Evolutionary conservation across 2,329 filamentous ascomycete species (phyloP), one percentile per base, ranked within the genome.

Genomic region (Gliomastix tumulicola): DNA sequence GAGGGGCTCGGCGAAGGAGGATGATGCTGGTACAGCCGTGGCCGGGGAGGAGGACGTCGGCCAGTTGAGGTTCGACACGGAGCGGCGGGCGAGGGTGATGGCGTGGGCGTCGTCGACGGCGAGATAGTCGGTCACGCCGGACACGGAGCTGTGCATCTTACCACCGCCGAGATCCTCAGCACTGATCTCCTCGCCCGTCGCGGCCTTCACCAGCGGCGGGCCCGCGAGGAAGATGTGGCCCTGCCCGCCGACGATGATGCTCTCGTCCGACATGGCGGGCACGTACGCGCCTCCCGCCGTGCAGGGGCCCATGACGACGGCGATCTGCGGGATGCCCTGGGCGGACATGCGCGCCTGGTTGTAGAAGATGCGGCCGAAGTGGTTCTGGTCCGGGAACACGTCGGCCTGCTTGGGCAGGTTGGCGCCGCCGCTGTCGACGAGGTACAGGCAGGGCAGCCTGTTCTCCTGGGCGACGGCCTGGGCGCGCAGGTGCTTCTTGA

Each of bases 181-280:
- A 30, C 78, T 87, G 38, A 97, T 88, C 21, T 86, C 81, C 62
- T 98, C 90, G 11, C 90, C 92, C 0, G 92, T 98, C 10, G 90
- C 90, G 8, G 92, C 92, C 64, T 96, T 95, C 44, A 98, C 92
- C 2, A 98, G 71, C 0, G 92, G 90, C 15, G 90, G 90, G 0
- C 90, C 92, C 1, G 90, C 90, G 3, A 98, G 77, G 68, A 97
- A 98, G 56, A 98, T 95, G 48, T 94, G 89, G n/a, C 90, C 90
- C 59, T 96, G 89, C 36, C 89, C 84, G 53, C 88, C 80, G 27
- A 97, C 92, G 45, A 98, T 97, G 60, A 98, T 96, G 55, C 80
- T 88, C 70, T 97, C 92, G 57, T 97, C 92, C 42, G 85, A 90
- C 90, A 98, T 97, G 51, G 87, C 88, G 10, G 90, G 90, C 10